Evolutionary conservation across 2,329 filamentous ascomycete genomes (phyloP).

Genomic region (Colletotrichum liaoningense): DNA sequence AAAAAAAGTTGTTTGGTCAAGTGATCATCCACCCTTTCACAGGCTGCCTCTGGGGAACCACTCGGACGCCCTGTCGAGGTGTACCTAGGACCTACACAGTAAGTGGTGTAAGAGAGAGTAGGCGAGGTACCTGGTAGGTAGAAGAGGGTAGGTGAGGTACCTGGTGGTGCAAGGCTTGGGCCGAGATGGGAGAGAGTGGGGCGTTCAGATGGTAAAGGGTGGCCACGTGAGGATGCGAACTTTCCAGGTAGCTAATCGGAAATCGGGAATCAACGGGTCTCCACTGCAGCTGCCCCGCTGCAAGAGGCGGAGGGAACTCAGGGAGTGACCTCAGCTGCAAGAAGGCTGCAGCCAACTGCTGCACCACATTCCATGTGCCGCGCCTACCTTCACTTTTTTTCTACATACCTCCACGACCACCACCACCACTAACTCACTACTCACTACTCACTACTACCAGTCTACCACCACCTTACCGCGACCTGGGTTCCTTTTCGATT

Average conservation of each 20-base stretch:
- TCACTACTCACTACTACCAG: neutral
- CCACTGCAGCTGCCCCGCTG: constrained; percentile 33
- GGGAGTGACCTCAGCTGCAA: constrained; percentile 36
- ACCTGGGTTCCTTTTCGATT: neutral
- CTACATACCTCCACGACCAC: constrained; percentile 1
- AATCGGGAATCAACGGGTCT: constrained; percentile 33
- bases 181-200: constrained; percentile 21
- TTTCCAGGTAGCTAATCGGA: constrained; percentile 37
- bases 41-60: constrained; percentile 22
- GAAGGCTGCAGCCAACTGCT: constrained; percentile 35
- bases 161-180: constrained; percentile 23
- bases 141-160: neutral
- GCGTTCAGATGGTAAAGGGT: constrained; percentile 33
- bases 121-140: no score
- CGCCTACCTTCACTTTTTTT: constrained; percentile 24
- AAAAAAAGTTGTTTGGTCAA: constrained; percentile 20
- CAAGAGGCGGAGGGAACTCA: constrained; percentile 26
- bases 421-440: neutral
- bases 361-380: constrained; percentile 35
- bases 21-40: constrained; percentile 31
- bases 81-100: no score
- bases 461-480: neutral
- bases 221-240: constrained; percentile 35
- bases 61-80: no score
- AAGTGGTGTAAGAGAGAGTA: no score